phyloP scores from a whole-genome alignment of 352 stramenopile genomes.

The Phytophthora pseudosyringae region DNA sequence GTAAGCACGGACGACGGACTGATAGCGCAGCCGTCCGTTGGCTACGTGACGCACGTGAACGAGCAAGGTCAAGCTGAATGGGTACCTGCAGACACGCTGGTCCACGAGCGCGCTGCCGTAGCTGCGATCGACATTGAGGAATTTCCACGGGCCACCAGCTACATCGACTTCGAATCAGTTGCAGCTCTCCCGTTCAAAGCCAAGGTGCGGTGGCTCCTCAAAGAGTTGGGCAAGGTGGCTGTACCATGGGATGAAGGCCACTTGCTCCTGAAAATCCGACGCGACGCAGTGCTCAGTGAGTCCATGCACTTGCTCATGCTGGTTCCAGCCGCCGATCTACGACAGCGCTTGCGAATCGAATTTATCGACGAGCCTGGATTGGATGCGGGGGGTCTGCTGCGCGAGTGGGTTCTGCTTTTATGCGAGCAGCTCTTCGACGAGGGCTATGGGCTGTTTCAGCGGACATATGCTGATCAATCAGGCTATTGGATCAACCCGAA shows the following conservation, averaged over 20 bases:
- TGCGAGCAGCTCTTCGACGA: constrained; percentile 85
- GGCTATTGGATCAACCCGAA: constrained; percentile 88
- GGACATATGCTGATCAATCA: constrained; percentile 75
- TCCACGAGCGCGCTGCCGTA: constrained; percentile 50
- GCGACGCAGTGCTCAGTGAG: constrained; percentile 75
- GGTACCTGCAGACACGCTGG: constrained; percentile 72
- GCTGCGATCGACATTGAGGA: constrained; percentile 75
- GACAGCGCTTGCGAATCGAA: constrained; percentile 80
- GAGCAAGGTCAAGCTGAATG: constrained; percentile 72
- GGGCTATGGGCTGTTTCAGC: constrained; percentile 74
- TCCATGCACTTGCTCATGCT: constrained; percentile 88
- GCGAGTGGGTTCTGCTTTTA: constrained; percentile 81
- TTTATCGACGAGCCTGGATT: constrained; percentile 84
- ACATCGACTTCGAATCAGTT: constrained; percentile 82
- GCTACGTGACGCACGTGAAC: constrained; percentile 80
- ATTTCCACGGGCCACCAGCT: constrained; percentile 70
- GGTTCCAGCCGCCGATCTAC: constrained; percentile 69
- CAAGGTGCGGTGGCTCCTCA: constrained; percentile 83
- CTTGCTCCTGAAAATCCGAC: constrained; percentile 79
- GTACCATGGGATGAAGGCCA: constrained; percentile 84
- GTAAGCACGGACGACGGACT: constrained; percentile 35
- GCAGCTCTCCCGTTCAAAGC: constrained; percentile 71
- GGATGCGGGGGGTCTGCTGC: constrained; percentile 76
- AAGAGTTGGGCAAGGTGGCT: constrained; percentile 78
- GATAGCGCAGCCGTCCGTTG: constrained; percentile 73